Evolutionary conservation across 202 grass and related monocot species (phyloP), one percentile per base, ranked within the genome.

Genomic region (Miscanthus sacchariflorus): DNA sequence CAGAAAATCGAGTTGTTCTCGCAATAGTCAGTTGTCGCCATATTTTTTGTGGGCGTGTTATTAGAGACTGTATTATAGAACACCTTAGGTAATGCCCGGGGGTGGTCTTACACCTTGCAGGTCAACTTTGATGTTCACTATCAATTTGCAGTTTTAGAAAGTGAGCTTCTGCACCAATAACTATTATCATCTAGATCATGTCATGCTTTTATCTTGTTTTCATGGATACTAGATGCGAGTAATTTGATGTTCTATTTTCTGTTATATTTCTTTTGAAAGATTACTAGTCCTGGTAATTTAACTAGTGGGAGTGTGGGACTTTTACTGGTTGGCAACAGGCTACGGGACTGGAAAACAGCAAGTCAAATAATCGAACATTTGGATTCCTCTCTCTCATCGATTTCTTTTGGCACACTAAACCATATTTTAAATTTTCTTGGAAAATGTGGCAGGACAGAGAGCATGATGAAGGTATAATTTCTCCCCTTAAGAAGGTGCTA

Each of bases 351-450:
- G 93, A 95, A 85, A 91, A 94, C 89, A 87, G 90, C 92, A 78
- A 91, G 80, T 86, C 78, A 79, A 77, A 83, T 94, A 89, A 88
- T 94, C 83, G 96, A 94, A 93, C 49, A 93, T 76, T 87, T 93
- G 85, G 96, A 98, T 91, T 83, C 90, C 2, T 91, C 87, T 6
- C 72, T 98, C 65, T 94, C 93, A 75, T 93, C 80, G 48, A 83
- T 90, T 83, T 94, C 96, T 45, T 23, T 90, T 84, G 96, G 96
- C 63, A 94, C 85, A 72, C 80, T 98, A 87, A 98, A 98, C 80
- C 89, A 96, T 75, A 77, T 98, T 85, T 79, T 98, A 78, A 87
- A 81, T 88, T 98, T 98, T 91, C 79, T 98, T 77, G 96, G 96
- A 92, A 96, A 94, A 89, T 92, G 84, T 87, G 96, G 96, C 56